phyloP scores from a whole-genome alignment of 1,284 basidiomycete genomes.

The Ustilago hordei region DNA sequence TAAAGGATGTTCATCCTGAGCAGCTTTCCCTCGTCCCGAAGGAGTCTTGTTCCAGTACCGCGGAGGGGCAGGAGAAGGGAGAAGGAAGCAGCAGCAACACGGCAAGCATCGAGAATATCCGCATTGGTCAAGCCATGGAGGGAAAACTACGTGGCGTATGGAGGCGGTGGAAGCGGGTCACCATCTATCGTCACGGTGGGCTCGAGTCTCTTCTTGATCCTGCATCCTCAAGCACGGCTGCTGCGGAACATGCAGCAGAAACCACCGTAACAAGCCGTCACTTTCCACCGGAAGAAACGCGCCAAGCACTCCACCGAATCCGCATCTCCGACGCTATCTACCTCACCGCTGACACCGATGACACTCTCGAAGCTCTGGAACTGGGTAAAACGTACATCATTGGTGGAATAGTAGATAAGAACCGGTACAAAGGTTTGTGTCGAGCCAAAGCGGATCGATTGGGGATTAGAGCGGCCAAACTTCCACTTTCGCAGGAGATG shows the following conservation, averaged over 20 bases:
- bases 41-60: neutral
- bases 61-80: neutral
- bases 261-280: slow-evolving; percentile 1
- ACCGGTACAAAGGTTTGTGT: slow-evolving; percentile 91
- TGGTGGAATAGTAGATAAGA: slow-evolving; percentile 95
- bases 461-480: slow-evolving; percentile 83
- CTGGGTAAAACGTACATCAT: slow-evolving; percentile 92
- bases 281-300: slow-evolving; percentile 11
- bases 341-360: slow-evolving; percentile 91
- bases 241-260: neutral
- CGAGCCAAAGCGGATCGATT: slow-evolving; percentile 83
- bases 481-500: slow-evolving; percentile 81
- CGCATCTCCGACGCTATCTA: slow-evolving; percentile 77
- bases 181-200: slow-evolving; percentile 79
- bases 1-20: slow-evolving; percentile 35
- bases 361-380: slow-evolving; percentile 83
- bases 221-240: neutral
- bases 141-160: slow-evolving; percentile 80
- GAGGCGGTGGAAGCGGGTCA: slow-evolving; percentile 82
- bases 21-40: slow-evolving; percentile 26
- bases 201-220: slow-evolving; percentile 45
- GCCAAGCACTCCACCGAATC: slow-evolving; percentile 29
- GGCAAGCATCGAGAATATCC: slow-evolving; percentile 72
- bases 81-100: neutral
- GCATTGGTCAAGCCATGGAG: slow-evolving; percentile 79